A percentile compares a stretch with the other conserved stretches of the same genome.
Evolutionary conservation across 306 rosid genomes (phyloP).

Genomic region (Ceratonia siliqua): DNA sequence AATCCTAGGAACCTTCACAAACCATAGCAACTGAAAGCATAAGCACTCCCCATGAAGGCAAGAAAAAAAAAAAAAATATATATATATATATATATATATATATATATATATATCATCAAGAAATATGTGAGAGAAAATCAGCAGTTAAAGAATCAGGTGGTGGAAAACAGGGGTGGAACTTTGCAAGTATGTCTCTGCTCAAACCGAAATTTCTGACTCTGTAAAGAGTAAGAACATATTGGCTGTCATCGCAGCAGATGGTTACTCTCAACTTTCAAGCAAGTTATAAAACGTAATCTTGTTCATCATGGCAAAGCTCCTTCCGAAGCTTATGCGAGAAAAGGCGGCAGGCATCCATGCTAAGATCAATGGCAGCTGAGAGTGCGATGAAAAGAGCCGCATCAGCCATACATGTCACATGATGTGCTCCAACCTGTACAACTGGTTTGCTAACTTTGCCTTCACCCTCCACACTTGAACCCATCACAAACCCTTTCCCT

Average conservation of each 20-base stretch:
- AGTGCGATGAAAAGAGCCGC: conserved; percentile 88
- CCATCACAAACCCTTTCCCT: conserved; percentile 79
- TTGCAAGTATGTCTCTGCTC: conserved; percentile 39
- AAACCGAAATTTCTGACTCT: conserved; percentile 39
- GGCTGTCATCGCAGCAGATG: conserved; percentile 55
- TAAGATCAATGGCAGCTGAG: conserved; percentile 91
- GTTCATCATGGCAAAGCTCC: conserved; percentile 80
- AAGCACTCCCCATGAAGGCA: conserved; percentile 29
- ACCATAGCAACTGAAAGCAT: conserved; percentile 28
- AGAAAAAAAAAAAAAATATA: conserved; percentile 19
- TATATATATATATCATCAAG: no score
- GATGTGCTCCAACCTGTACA: conserved; percentile 83
- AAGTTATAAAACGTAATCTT: conserved; percentile 38
- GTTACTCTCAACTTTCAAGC: neutral
- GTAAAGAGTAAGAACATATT: conserved; percentile 21
- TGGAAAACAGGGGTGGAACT: neutral
- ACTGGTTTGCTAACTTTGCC: conserved; percentile 78
- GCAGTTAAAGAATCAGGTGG: neutral
- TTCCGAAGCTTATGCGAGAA: conserved; percentile 82
- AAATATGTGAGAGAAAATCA: conserved; percentile 20
- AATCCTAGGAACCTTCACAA: conserved; percentile 33
- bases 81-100: no score
- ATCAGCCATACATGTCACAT: conserved; percentile 93
- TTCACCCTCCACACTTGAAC: conserved; percentile 85
- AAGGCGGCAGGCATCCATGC: conserved; percentile 93